phyloP scores from a whole-genome alignment of 202 grass and related monocot species.

The Miscanthus sacchariflorus region DNA sequence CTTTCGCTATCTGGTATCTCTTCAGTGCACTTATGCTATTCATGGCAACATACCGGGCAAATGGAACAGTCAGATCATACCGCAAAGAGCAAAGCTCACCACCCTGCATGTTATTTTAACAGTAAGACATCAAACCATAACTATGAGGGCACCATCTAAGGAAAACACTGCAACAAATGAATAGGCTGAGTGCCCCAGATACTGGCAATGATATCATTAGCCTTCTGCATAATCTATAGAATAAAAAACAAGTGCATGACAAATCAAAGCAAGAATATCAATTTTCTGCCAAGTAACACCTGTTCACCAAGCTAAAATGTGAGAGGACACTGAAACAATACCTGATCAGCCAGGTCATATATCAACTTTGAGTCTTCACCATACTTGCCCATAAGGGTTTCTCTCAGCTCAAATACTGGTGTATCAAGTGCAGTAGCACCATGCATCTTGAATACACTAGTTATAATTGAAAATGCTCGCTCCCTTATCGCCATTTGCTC shows the following conservation, averaged over 20 bases:
- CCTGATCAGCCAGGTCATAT: constrained; percentile 98
- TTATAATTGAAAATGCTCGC: constrained; percentile 90
- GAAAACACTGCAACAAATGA: constrained; percentile 26
- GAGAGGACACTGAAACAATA: constrained; percentile 39
- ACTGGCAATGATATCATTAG: not conserved
- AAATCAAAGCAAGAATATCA: constrained; percentile 1
- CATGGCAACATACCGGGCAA: constrained; percentile 92
- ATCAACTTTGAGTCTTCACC: constrained; percentile 98
- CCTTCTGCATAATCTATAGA: not conserved
- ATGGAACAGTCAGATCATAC: constrained; percentile 97
- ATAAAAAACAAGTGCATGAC: constrained; percentile 16
- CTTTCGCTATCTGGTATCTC: constrained; percentile 98
- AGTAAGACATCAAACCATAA: constrained; percentile 31
- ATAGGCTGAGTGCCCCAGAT: not conserved
- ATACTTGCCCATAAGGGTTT: constrained; percentile 99
- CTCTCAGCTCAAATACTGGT: constrained; percentile 97
- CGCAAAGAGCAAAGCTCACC: constrained; percentile 97
- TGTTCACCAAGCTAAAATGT: not conserved
- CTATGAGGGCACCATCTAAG: not conserved
- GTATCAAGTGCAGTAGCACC: constrained; percentile 94
- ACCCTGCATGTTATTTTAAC: constrained; percentile 63
- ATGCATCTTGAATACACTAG: constrained; percentile 95
- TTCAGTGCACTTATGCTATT: constrained; percentile 84
- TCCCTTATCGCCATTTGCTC: constrained; percentile 98
- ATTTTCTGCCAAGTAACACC: not conserved